Evolutionary conservation across 2,329 filamentous ascomycete genomes (phyloP).

Genomic region (Colletotrichum horii): DNA sequence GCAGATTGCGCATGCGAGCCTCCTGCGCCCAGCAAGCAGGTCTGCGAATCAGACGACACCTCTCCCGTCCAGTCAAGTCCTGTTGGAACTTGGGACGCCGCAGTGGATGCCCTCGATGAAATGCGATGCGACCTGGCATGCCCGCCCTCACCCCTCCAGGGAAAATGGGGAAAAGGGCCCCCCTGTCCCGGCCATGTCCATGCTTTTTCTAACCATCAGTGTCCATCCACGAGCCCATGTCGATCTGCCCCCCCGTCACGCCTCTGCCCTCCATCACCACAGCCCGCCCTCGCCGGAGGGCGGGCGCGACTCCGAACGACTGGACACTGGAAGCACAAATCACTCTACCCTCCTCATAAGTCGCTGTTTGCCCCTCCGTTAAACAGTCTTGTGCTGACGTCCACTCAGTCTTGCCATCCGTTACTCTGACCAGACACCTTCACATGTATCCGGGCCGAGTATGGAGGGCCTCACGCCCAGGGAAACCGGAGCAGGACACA

Average conservation of each 20-base stretch:
- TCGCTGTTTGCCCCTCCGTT: neutral
- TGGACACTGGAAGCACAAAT: neutral
- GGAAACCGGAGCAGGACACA: neutral
- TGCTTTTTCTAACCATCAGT: neutral
- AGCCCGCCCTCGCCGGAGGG: neutral
- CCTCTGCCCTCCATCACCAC: neutral
- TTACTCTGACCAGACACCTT: neutral
- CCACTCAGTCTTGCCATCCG: neutral
- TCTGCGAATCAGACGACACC: conserved; percentile 7
- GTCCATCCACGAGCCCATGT: neutral
- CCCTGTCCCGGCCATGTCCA: neutral
- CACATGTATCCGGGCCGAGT: neutral
- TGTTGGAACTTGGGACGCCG: conserved; percentile 14
- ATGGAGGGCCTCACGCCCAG: neutral
- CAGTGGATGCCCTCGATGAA: neutral
- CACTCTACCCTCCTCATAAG: neutral
- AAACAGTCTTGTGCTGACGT: neutral
- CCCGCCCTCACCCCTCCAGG: conserved; percentile 3
- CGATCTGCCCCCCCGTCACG: neutral
- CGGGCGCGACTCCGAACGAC: neutral
- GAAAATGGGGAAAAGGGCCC: neutral
- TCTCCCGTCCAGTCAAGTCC: neutral
- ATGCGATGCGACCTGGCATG: conserved; percentile 9
- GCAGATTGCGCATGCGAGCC: conserved; percentile 10
- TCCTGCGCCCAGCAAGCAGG: neutral